Evolutionary conservation across 768 basidiomycete species (phyloP).

Genomic region (Hygrocybe punicea): DNA sequence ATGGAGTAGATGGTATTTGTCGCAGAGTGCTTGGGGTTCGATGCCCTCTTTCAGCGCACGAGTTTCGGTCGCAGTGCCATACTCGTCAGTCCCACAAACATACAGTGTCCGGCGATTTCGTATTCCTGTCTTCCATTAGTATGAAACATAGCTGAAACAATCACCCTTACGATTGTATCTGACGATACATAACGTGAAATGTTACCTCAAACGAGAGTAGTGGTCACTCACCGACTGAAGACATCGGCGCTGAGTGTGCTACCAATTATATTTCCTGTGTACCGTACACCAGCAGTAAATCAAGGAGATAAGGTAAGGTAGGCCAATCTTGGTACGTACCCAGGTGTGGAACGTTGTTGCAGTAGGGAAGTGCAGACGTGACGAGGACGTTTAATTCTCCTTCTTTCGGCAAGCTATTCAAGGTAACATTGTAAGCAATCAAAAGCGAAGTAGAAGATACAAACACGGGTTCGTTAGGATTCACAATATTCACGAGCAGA

Average conservation of each 20-base stretch:
- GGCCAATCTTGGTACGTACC: slow-evolving; percentile 47
- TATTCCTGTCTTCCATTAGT: slow-evolving; percentile 44
- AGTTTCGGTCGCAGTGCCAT: slow-evolving; percentile 99
- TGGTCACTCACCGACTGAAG: slow-evolving; percentile 77
- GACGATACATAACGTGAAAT: slow-evolving; percentile 5
- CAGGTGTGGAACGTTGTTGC: slow-evolving; percentile 96
- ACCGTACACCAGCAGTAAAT: slow-evolving; percentile 10
- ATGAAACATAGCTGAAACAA: neutral
- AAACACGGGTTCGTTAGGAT: neutral
- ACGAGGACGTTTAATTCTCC: slow-evolving; percentile 88
- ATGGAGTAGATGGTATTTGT: slow-evolving; percentile 87
- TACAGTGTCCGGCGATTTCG: slow-evolving; percentile 88
- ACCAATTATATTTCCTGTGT: slow-evolving; percentile 81
- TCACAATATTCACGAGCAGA: neutral
- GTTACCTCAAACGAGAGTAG: neutral
- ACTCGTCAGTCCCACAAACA: slow-evolving; percentile 98
- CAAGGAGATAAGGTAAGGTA: slow-evolving; percentile 11
- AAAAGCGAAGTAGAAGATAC: neutral
- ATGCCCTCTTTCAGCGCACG: slow-evolving; percentile 88
- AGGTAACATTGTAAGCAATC: neutral
- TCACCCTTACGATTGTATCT: slow-evolving; percentile 59
- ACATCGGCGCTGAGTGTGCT: slow-evolving; percentile 97
- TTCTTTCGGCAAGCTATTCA: slow-evolving; percentile 69
- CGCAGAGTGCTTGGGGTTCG: slow-evolving; percentile 76
- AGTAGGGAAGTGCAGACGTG: slow-evolving; percentile 93